Percentiles rank a stretch among this genome's conserved stretches.
These are phyloP conservation scores for Berkeleyomyces basicola DNA, from an alignment of 2,329 filamentous ascomycete genomes.

Conservation along the genomic window DNA sequence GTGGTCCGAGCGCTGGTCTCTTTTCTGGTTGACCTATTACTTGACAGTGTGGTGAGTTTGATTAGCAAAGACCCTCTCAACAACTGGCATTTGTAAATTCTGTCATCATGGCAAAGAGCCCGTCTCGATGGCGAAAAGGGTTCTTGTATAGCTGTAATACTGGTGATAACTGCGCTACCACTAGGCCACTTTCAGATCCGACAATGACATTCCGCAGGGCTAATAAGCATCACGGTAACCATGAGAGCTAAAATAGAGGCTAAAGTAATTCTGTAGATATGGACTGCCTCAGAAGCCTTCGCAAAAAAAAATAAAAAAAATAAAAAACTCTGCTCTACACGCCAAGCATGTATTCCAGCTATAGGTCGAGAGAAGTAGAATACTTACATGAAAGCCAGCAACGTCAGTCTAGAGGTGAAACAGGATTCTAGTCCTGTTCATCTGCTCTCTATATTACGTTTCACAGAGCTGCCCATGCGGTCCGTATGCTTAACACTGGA, in stretches of 20 bases:
- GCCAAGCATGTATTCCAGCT: too few relatives aligned
- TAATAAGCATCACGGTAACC: not conserved
- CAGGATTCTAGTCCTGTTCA: not conserved
- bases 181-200: not conserved
- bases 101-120: not conserved
- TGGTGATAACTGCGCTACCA: not conserved
- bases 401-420: not conserved
- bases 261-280: not conserved
- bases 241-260: not conserved
- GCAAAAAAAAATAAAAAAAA: not conserved
- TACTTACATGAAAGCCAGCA: not conserved
- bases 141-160: not conserved
- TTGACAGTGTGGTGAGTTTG: not conserved
- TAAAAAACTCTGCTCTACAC: not conserved
- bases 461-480: not conserved
- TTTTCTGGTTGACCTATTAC: not conserved
- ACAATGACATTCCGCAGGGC: not conserved
- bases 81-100: not conserved
- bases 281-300: too few relatives aligned
- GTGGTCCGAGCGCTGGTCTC: not conserved
- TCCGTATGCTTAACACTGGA: too few relatives aligned
- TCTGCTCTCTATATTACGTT: not conserved
- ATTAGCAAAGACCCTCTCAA: not conserved
- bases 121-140: not conserved
- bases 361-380: too few relatives aligned